Evolutionary conservation across 2,329 filamentous ascomycete genomes (phyloP).

Genomic region (Pseudocercospora musae): DNA sequence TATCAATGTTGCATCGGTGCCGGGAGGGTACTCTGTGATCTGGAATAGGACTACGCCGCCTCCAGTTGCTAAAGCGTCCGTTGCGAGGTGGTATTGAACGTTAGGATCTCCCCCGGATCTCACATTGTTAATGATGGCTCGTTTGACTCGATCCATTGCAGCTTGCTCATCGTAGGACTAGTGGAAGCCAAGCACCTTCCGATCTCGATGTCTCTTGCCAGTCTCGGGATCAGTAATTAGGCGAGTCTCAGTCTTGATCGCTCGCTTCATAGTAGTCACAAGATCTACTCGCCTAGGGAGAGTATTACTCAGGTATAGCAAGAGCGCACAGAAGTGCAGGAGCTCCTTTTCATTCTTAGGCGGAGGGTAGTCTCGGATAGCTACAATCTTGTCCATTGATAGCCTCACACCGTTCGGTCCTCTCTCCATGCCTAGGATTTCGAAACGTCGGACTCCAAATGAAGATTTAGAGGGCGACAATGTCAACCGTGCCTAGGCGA

Average conservation of each 20-base stretch:
- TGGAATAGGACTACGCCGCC: neutral
- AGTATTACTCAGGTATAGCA: neutral
- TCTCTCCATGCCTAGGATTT: neutral
- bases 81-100: neutral
- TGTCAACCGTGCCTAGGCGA: neutral
- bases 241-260: neutral
- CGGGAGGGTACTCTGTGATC: neutral
- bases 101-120: neutral
- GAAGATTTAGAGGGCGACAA: neutral
- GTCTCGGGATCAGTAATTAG: neutral
- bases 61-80: neutral
- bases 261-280: neutral
- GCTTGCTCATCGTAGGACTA: neutral
- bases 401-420: neutral
- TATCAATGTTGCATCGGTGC: neutral
- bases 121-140: neutral
- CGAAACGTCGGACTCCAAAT: neutral
- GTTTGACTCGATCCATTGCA: neutral
- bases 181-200: neutral
- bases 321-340: neutral
- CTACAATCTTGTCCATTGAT: neutral
- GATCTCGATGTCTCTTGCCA: neutral
- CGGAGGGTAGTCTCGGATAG: neutral
- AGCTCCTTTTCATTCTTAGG: neutral
- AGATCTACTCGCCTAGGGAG: neutral